Evolutionary conservation across 2,329 filamentous ascomycete species (phyloP), one percentile per base, ranked within the genome.

Genomic region (Plectosphaerella sp.): DNA sequence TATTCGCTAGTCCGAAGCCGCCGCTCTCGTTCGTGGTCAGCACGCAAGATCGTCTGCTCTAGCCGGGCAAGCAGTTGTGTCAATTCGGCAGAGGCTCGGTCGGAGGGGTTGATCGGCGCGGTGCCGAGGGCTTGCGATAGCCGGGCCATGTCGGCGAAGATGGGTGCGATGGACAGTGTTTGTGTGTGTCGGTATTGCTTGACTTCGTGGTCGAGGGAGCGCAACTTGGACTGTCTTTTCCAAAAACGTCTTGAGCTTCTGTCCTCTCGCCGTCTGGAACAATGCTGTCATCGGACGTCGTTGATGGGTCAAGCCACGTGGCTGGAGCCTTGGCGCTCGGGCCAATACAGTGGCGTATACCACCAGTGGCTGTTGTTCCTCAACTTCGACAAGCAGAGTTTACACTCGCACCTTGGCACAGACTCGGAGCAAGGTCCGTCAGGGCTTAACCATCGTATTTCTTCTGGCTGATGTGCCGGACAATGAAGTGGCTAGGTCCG

Each of bases 21-120:
- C 45, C 69, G 72, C 64, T 84, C 80, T 48, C 79, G 77, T 50
- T 85, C 80, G 51, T 79, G 74, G 55, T 84, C 79, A 28, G 82
- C 76, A 51, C 80, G 79, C 37, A 90, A 74, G 49, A 91, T 75
- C 35, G 75, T 83, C 54, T 81, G 77, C 60, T 89, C 84, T 37
- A 91, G 73, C 33, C 87, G 83, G 48, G 72, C 70, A 6, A 92
- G 78, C 48, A 91, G 74, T 37, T 85, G 80, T 42, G 76, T 79
- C 16, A 92, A 77, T 61, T 89, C 78, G 24, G 70, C 58, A 0
- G 64, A 62, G 25, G 64, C 61, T 16, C 60, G 56, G 11, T 71
- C 67, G 18, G 62, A 57, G 18, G 62, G 58, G 45, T 52, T 35
- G 47, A n/a, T 47, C 33, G 49, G 49, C 28, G 18, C 16, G 16